A percentile compares a stretch with the other conserved stretches of the same genome.
phyloP scores from a whole-genome alignment of 108 stramenopile genomes.

The Aurantiochytrium sp. region DNA sequence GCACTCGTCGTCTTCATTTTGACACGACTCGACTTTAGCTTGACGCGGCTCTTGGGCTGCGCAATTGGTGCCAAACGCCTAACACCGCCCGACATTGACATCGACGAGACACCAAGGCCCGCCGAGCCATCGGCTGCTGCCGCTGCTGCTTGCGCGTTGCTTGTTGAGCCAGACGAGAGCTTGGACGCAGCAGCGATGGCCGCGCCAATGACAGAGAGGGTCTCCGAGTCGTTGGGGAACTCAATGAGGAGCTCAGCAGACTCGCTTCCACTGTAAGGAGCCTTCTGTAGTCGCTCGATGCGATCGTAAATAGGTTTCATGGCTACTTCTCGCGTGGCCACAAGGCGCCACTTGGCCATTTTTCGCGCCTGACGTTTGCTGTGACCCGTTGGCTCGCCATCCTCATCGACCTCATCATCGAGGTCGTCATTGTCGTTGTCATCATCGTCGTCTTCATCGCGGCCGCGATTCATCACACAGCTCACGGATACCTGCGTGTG shows the following conservation, averaged over 20 bases:
- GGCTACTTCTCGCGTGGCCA: background rate
- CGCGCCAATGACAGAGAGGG: background rate
- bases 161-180: no score
- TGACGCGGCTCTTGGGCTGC: background rate
- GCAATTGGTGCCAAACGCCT: background rate
- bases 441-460: background rate
- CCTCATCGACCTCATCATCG: background rate
- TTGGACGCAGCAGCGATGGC: background rate
- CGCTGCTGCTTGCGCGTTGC: no score
- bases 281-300: background rate
- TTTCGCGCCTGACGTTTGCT: background rate
- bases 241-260: background rate
- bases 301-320: background rate
- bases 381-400: background rate
- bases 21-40: background rate
- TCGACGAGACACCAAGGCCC: background rate
- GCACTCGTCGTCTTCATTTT: background rate
- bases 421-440: background rate
- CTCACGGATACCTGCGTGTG: background rate
- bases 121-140: no score
- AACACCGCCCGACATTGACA: background rate
- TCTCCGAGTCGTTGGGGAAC: background rate
- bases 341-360: background rate
- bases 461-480: background rate
- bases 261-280: background rate